These are phyloP conservation scores for Metschnikowia continentalis DNA, from an alignment of 805 yeast species.

Conservation along the genomic window DNA sequence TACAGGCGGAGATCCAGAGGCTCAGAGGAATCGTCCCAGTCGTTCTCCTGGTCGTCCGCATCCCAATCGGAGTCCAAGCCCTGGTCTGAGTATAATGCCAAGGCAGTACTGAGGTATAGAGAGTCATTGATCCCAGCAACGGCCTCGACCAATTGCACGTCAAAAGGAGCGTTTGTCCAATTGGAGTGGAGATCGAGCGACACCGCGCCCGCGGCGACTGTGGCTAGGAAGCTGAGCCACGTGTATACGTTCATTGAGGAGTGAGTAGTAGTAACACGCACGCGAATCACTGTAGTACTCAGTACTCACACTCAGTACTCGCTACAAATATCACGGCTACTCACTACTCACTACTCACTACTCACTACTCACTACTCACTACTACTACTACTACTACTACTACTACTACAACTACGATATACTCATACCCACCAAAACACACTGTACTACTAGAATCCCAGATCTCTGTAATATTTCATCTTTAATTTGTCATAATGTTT, in stretches of 20 bases:
- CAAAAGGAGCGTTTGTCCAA: constrained; percentile 14
- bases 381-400: too few species aligned
- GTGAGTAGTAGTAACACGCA: neutral
- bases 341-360: too few species aligned
- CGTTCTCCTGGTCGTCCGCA: neutral
- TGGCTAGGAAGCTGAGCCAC: neutral
- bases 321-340: too few species aligned
- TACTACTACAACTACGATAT: too few species aligned
- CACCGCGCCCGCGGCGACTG: constrained; percentile 4
- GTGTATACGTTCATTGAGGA: neutral
- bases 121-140: constrained; percentile 12
- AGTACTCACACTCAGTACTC: too few species aligned
- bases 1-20: constrained; percentile 1
- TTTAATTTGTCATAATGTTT: too few species aligned
- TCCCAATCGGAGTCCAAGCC: constrained; percentile 13
- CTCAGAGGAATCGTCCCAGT: neutral
- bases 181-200: constrained; percentile 9
- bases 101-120: constrained; percentile 5
- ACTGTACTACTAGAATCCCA: too few species aligned
- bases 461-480: too few species aligned
- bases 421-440: too few species aligned
- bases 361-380: too few species aligned
- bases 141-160: constrained; percentile 16
- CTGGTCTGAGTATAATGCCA: constrained; percentile 3
- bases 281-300: neutral